Evolutionary conservation across 768 basidiomycete species (phyloP).

Genomic region (Naganishia vishniacii): DNA sequence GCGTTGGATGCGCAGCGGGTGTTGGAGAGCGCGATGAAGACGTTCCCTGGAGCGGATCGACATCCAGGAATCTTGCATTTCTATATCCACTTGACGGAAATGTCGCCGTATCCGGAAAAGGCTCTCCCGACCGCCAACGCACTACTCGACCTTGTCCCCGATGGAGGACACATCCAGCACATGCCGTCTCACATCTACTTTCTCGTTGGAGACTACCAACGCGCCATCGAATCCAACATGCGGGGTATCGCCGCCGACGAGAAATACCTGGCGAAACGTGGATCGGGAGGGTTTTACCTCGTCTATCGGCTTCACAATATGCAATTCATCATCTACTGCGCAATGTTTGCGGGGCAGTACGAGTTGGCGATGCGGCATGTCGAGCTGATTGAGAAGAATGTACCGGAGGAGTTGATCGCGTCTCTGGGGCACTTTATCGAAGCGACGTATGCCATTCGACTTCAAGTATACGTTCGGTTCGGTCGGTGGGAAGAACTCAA

Average conservation of each 20-base stretch:
- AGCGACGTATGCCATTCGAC: constrained; percentile 21
- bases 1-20: constrained; percentile 30
- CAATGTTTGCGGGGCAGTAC: constrained; percentile 38
- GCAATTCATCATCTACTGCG: constrained; percentile 36
- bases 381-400: constrained; percentile 30
- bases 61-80: constrained; percentile 40
- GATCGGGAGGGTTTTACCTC: constrained; percentile 31
- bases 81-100: constrained; percentile 39
- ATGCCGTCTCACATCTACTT: constrained; percentile 44
- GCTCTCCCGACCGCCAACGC: constrained; percentile 34
- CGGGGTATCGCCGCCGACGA: constrained; percentile 33
- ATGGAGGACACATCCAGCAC: constrained; percentile 38
- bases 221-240: constrained; percentile 35
- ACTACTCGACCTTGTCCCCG: constrained; percentile 34
- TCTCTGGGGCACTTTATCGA: constrained; percentile 22
- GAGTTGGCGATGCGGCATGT: constrained; percentile 29
- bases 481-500: constrained; percentile 40
- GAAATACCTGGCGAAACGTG: constrained; percentile 27
- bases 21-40: constrained; percentile 30
- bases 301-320: constrained; percentile 39
- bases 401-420: constrained; percentile 22
- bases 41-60: constrained; percentile 17
- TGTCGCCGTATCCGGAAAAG: constrained; percentile 36
- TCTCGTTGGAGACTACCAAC: constrained; percentile 40
- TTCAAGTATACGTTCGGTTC: constrained; percentile 39